These are phyloP conservation scores for Exophiala aquamarina DNA, from an alignment of 2,329 filamentous ascomycete genomes.

Conservation along the genomic window DNA sequence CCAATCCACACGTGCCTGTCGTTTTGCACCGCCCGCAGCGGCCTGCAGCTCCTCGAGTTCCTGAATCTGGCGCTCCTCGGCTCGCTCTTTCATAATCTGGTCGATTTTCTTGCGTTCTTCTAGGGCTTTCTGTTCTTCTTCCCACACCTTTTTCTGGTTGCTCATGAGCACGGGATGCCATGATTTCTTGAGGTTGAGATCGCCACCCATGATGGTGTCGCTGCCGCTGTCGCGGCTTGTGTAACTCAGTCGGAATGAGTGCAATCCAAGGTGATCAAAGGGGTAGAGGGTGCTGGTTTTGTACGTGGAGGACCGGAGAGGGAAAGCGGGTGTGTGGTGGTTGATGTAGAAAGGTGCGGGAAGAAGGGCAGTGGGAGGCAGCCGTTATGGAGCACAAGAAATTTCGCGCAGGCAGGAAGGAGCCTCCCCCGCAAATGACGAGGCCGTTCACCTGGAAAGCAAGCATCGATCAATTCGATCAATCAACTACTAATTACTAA, in stretches of 20 bases:
- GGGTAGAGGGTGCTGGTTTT: background rate
- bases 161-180: constrained; percentile 89
- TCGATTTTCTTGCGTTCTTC: constrained; percentile 94
- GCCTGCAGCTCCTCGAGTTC: constrained; percentile 90
- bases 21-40: constrained; percentile 77
- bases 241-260: background rate
- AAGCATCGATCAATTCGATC: no score
- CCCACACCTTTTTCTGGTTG: constrained; percentile 88
- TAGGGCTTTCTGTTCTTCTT: constrained; percentile 87
- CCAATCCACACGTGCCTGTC: constrained; percentile 87
- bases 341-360: no score
- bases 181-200: constrained; percentile 74
- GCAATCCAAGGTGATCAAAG: no score
- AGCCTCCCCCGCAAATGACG: no score
- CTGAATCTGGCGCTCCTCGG: constrained; percentile 88
- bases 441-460: no score
- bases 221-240: background rate
- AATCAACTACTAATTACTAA: no score
- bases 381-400: no score
- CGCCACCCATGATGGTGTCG: constrained; percentile 74
- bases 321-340: no score
- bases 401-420: no score
- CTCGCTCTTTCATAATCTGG: constrained; percentile 86
- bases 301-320: no score
- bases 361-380: no score